Evolutionary conservation across 805 yeast genomes (phyloP).

Genomic region (Starmerella bombicola): DNA sequence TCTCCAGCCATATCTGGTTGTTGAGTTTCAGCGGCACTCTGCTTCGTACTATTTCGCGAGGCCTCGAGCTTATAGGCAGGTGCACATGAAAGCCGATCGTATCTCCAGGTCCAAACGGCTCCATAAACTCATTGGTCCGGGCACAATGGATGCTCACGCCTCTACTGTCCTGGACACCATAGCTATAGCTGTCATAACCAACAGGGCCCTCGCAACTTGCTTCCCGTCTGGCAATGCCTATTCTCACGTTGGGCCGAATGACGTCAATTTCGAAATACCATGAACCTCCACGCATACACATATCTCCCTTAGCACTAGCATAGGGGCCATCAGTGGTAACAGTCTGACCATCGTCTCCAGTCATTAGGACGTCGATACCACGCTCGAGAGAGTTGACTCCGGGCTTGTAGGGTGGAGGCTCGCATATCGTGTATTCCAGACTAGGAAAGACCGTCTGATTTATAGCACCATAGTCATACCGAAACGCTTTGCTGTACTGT

Average conservation of each 20-base stretch:
- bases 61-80: conserved; percentile 40
- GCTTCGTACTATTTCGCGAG: conserved; percentile 38
- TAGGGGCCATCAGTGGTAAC: conserved; percentile 63
- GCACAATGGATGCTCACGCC: conserved; percentile 59
- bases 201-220: conserved; percentile 89
- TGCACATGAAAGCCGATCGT: conserved; percentile 64
- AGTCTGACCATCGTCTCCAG: conserved; percentile 15
- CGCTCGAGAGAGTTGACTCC: conserved; percentile 14
- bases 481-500: conserved; percentile 11
- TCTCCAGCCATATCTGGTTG: conserved; percentile 67
- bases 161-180: conserved; percentile 77
- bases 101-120: conserved; percentile 62
- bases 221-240: conserved; percentile 77
- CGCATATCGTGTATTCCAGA: conserved; percentile 14
- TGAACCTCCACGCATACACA: conserved; percentile 52
- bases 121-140: conserved; percentile 48
- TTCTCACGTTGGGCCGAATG: conserved; percentile 43
- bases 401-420: conserved; percentile 12
- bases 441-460: conserved; percentile 11
- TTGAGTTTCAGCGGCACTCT: conserved; percentile 79
- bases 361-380: conserved; percentile 4
- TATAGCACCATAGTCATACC: conserved; percentile 15
- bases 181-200: conserved; percentile 89
- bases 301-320: conserved; percentile 64
- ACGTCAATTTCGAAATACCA: conserved; percentile 72